Conservation (phyloP, 805 yeast species). For the Monosporozyma servazzii region DNA sequence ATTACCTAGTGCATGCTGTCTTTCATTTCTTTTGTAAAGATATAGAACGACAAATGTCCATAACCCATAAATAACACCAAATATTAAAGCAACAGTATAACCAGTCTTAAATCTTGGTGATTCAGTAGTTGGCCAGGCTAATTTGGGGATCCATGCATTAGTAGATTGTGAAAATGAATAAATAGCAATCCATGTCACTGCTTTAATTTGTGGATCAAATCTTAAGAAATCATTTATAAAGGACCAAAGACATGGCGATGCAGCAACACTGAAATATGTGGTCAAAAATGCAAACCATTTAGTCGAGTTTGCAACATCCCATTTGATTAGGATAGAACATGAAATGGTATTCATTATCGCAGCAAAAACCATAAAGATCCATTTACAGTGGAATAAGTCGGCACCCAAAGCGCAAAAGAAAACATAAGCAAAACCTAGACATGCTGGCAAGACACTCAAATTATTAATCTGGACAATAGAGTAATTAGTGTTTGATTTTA, state of each 20-base stretch:
- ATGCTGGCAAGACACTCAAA: constrained; percentile 48
- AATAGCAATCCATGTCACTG: constrained; percentile 47
- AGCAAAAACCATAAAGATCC: constrained; percentile 45
- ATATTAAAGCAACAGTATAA: constrained; percentile 40
- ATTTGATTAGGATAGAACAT: constrained; percentile 45
- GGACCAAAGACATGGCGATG: constrained; percentile 52
- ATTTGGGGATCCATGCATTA: constrained; percentile 48
- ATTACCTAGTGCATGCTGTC: constrained; percentile 35
- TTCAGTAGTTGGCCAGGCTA: constrained; percentile 48
- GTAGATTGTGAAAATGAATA: constrained; percentile 52
- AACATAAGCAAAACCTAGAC: constrained; percentile 46
- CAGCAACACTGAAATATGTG: constrained; percentile 54
- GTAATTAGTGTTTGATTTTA: constrained; percentile 40
- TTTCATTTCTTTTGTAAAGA: constrained; percentile 47
- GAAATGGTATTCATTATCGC: constrained; percentile 47
- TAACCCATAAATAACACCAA: constrained; percentile 37
- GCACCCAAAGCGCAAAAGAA: constrained; percentile 39
- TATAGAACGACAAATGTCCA: constrained; percentile 46
- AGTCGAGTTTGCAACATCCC: constrained; percentile 49
- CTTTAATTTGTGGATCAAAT: constrained; percentile 45
- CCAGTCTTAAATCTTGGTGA: constrained; percentile 50
- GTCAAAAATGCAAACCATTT: constrained; percentile 58
- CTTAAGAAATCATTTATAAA: constrained; percentile 51
- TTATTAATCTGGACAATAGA: constrained; percentile 39
- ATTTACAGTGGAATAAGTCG: constrained; percentile 42